Evolutionary conservation across 352 stramenopile species (phyloP).

Genomic region (Phytophthora fragariae): DNA sequence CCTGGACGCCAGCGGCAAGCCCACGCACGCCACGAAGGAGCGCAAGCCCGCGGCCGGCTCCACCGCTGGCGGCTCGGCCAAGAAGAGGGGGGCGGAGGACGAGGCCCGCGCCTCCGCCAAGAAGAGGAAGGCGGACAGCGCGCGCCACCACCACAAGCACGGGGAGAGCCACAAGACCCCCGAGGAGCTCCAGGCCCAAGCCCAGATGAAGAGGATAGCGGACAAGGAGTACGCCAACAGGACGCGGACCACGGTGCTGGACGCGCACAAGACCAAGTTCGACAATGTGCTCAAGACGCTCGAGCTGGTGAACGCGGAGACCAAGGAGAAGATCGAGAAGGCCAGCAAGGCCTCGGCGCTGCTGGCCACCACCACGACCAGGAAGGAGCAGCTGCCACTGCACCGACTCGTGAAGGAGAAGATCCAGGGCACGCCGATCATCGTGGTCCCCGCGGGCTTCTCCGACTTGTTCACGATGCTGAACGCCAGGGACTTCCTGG

Average conservation of each 20-base stretch:
- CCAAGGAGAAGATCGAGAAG: conserved; percentile 90
- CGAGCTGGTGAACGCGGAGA: conserved; percentile 83
- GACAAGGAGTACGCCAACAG: conserved; percentile 74
- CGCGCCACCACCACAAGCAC: conserved; percentile 38
- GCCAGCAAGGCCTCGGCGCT: conserved; percentile 72
- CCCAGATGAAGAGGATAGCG: conserved; percentile 65
- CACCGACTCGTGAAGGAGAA: conserved; percentile 77
- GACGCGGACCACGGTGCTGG: conserved; percentile 78
- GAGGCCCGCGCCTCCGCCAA: conserved; percentile 44
- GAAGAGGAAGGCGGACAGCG: conserved; percentile 44
- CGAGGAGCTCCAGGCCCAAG: conserved; percentile 46
- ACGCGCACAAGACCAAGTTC: conserved; percentile 84
- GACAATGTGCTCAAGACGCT: conserved; percentile 84
- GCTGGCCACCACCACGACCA: conserved; percentile 42
- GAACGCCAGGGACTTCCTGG: conserved; percentile 90
- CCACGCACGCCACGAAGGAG: conserved; percentile 14
- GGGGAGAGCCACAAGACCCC: conserved; percentile 41
- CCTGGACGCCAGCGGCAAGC: conserved; percentile 34
- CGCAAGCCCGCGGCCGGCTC: neutral
- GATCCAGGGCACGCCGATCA: conserved; percentile 89
- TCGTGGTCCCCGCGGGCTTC: conserved; percentile 89
- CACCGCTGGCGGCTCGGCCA: neutral
- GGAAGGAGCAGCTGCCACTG: conserved; percentile 78
- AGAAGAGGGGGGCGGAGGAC: conserved; percentile 21
- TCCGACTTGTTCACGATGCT: conserved; percentile 91